phyloP scores from a whole-genome alignment of 257 asterid species.

The Fraxinus americana region DNA sequence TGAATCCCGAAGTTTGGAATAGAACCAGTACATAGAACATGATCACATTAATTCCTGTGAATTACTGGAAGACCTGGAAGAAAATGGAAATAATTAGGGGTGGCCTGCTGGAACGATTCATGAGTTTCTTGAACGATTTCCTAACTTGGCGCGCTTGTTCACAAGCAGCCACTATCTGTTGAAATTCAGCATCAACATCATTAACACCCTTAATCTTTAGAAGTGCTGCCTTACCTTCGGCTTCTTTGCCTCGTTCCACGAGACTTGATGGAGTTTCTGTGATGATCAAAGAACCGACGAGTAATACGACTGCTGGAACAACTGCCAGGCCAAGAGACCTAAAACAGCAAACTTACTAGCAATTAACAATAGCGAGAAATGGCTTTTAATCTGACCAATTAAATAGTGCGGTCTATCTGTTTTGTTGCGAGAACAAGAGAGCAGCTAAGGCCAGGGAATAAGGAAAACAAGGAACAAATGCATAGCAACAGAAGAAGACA shows the following conservation, averaged over 20 bases:
- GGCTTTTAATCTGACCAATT: no score
- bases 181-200: constrained; percentile 52
- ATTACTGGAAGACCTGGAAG: constrained; percentile 69
- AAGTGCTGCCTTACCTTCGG: constrained; percentile 42
- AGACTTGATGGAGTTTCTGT: constrained; percentile 76
- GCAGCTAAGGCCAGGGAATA: not conserved
- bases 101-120: constrained; percentile 46
- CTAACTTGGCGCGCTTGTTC: constrained; percentile 45
- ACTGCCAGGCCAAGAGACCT: constrained; percentile 60
- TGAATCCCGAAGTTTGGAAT: constrained; percentile 68
- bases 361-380: no score
- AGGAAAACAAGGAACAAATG: constrained; percentile 4
- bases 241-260: constrained; percentile 42
- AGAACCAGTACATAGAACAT: constrained; percentile 77
- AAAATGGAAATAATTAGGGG: constrained; percentile 33
- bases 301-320: constrained; percentile 46
- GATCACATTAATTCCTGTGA: constrained; percentile 76
- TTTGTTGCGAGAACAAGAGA: not conserved
- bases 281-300: constrained; percentile 52
- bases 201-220: constrained; percentile 57
- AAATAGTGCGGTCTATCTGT: constrained; percentile 37
- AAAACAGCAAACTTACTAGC: no score
- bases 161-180: constrained; percentile 50
- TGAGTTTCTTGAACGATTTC: constrained; percentile 46
- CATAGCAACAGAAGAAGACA: not conserved